These are phyloP conservation scores for Mycena epipterygia DNA, from an alignment of 768 basidiomycete genomes.

Conservation along the genomic window DNA sequence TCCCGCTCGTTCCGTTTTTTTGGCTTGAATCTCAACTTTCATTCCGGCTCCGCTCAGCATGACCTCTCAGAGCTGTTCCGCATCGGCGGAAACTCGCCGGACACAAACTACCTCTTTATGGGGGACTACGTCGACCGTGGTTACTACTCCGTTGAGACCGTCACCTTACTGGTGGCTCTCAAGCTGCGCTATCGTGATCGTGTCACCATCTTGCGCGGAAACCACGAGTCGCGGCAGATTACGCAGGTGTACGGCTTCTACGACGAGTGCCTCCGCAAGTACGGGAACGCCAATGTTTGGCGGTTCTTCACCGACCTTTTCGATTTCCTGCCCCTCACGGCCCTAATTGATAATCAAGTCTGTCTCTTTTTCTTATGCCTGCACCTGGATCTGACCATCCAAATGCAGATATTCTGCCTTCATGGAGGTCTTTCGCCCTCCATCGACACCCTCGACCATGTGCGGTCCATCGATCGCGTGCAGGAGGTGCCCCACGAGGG, in stretches of 20 bases:
- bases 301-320: slow-evolving; percentile 99
- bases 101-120: slow-evolving; percentile 99
- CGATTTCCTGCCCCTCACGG: slow-evolving; percentile 97
- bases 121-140: slow-evolving; percentile 99
- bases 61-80: slow-evolving; percentile 99
- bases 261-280: slow-evolving; percentile 99
- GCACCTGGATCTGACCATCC: slow-evolving; percentile 28
- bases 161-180: slow-evolving; percentile 95
- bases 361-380: slow-evolving; percentile 55
- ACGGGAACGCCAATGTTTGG: slow-evolving; percentile 99
- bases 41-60: slow-evolving; percentile 69
- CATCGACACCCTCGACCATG: slow-evolving; percentile 99
- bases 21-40: not conserved
- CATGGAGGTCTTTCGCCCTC: slow-evolving; percentile 98
- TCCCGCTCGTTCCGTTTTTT: slow-evolving; percentile 47
- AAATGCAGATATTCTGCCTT: slow-evolving; percentile 93
- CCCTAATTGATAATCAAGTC: slow-evolving; percentile 99
- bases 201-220: slow-evolving; percentile 97
- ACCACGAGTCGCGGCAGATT: slow-evolving; percentile 99
- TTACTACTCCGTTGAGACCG: slow-evolving; percentile 99
- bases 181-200: slow-evolving; percentile 99
- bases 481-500: slow-evolving; percentile 99
- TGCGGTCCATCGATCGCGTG: slow-evolving; percentile 97
- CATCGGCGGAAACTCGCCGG: slow-evolving; percentile 98
- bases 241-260: slow-evolving; percentile 99